Conservation (phyloP, 192 early-diverging fungal species). For the Diversispora eburnea region DNA sequence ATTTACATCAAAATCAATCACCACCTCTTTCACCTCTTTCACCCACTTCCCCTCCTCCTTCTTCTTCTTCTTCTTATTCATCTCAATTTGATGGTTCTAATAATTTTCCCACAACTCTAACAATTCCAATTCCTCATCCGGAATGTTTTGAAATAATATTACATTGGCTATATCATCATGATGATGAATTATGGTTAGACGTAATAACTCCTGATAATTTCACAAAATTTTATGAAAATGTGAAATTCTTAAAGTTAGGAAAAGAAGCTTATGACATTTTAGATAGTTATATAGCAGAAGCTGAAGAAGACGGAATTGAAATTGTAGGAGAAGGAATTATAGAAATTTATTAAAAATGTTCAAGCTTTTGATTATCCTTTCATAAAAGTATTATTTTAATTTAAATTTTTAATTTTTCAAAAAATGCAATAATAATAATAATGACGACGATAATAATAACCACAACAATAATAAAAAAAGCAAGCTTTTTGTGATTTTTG, state of each 20-base stretch:
- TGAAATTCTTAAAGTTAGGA: conserved; percentile 21
- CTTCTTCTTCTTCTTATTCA: background rate
- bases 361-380: too few species aligned
- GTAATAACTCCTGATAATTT: conserved; percentile 17
- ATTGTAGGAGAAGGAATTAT: too few species aligned
- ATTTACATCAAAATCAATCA: background rate
- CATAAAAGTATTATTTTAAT: too few species aligned
- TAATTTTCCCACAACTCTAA: background rate
- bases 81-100: too few species aligned
- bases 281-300: conserved; percentile 8
- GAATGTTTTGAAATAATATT: conserved; percentile 16
- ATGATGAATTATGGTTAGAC: conserved; percentile 25
- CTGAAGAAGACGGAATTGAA: conserved; percentile 1
- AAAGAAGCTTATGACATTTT: conserved; percentile 26
- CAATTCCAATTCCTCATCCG: conserved; percentile 16
- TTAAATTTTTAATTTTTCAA: too few species aligned
- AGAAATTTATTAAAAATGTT: too few species aligned
- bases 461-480: too few species aligned
- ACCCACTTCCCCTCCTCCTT: too few species aligned
- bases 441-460: too few species aligned
- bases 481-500: too few species aligned
- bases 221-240: conserved; percentile 10
- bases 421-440: too few species aligned
- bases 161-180: conserved; percentile 27
- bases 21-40: too few species aligned